Conservation (phyloP, 345 rosid genomes). For the Fremontodendron californicum region DNA sequence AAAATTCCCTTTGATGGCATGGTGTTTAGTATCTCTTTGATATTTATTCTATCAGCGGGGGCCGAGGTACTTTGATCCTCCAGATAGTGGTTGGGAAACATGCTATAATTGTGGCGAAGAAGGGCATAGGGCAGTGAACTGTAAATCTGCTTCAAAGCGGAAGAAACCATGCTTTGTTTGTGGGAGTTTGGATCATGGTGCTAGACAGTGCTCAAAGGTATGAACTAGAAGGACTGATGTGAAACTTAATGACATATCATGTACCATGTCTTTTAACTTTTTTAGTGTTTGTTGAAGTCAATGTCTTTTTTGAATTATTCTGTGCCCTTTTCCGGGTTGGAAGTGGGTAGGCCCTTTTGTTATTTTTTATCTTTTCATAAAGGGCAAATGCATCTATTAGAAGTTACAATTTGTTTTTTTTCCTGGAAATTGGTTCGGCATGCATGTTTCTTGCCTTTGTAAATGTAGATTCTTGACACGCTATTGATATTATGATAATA, state of each 20-base stretch:
- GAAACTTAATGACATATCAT: neutral
- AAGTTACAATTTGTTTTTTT: neutral
- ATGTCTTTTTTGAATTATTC: neutral
- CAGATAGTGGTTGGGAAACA: conserved; percentile 56
- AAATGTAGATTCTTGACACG: neutral
- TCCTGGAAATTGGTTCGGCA: neutral
- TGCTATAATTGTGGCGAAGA: conserved; percentile 89
- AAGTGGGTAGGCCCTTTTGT: neutral
- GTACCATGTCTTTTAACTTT: neutral
- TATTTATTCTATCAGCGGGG: conserved; percentile 70
- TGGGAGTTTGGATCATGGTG: conserved; percentile 84
- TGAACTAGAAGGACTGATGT: neutral
- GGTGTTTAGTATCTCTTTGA: conserved; percentile 23
- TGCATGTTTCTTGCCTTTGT: neutral
- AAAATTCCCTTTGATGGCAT: conserved; percentile 17
- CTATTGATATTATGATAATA: neutral
- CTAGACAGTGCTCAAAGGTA: conserved; percentile 76
- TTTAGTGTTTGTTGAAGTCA: neutral
- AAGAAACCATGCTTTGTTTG: conserved; percentile 82
- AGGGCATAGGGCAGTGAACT: conserved; percentile 82
- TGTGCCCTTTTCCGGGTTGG: neutral
- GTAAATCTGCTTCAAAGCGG: conserved; percentile 54
- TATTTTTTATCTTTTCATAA: neutral
- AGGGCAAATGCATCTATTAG: neutral
- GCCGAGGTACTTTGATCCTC: conserved; percentile 89